Base-by-base conservation (phyloP, 2,329 filamentous ascomycete species). In the Thelonectria blattea region DNA sequence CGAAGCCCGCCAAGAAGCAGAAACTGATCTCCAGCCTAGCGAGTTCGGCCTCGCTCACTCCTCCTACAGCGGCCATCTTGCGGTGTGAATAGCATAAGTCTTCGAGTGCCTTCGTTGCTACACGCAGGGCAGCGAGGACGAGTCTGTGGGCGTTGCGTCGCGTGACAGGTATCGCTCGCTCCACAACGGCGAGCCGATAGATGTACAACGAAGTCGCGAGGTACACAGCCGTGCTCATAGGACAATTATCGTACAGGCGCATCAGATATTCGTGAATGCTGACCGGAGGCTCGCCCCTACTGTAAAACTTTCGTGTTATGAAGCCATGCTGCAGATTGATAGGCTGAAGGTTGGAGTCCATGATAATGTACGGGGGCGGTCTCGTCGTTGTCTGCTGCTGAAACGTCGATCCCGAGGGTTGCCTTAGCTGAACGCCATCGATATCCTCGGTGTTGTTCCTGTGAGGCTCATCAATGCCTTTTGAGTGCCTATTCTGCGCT, bases 61-160 rank as follows among this genome's bases (percentile, higher is more conserved):
- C 94, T 43, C 95, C 94, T 1, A 98, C 93, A 65, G 89, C 90
- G 17, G 94, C 89, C 66, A 97, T 88, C 56, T 92, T 90, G 61
- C 84, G 84, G 77, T 97, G 94, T 9, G 91, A 87, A 78, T 96
- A 97, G 68, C 89, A 91, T 55, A 94, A 83, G 74, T 98, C 94
- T 75, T 99, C 94, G n/a, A 97, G 80, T 0, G 92, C 91, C 78
- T 98, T 99, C 85, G 93, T 95, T 14, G 94, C 93, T 3, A 97
- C 91, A 37, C 93, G 83, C 54, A 97, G 81, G 7, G 91, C 91
- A 0, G 92, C 93, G 15, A 99, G 84, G 32, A 96, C 83, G 8
- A 98, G 80, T 2, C 95, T 88, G 75, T 99, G 94, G 62, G 92
- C 90, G 64, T 96, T 98, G 58, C 92, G 86, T 58, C 85, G 84